These are phyloP conservation scores for Cordyceps sp. DNA, from an alignment of 2,329 filamentous ascomycete genomes.

Conservation along the genomic window DNA sequence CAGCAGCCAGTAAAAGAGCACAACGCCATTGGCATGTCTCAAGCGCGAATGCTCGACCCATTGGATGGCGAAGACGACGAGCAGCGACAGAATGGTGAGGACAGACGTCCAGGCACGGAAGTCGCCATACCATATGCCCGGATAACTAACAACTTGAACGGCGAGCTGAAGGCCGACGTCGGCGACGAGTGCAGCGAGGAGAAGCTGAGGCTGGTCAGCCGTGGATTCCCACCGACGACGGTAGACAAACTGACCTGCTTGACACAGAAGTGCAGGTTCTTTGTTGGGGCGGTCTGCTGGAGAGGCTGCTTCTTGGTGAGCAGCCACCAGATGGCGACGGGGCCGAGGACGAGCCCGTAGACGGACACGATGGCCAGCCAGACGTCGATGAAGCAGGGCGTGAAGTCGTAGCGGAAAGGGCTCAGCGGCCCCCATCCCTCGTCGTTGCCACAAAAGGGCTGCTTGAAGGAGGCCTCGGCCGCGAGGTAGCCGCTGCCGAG, in stretches of 20 bases:
- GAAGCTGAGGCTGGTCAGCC: conserved; percentile 15
- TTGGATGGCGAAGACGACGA: conserved; percentile 62
- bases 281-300: conserved; percentile 46
- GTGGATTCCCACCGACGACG: not conserved
- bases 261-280: conserved; percentile 83
- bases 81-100: conserved; percentile 53
- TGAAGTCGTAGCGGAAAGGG: conserved; percentile 78
- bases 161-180: conserved; percentile 56
- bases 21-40: conserved; percentile 72
- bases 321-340: conserved; percentile 65
- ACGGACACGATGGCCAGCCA: conserved; percentile 65
- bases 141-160: conserved; percentile 57
- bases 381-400: conserved; percentile 91
- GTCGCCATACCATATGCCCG: conserved; percentile 57
- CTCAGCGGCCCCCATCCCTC: conserved; percentile 96
- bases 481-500: conserved; percentile 45
- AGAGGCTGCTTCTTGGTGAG: conserved; percentile 47
- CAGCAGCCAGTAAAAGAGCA: conserved; percentile 83
- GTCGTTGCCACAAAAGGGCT: conserved; percentile 70
- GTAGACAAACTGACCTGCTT: conserved; percentile 50
- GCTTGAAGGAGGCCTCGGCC: conserved; percentile 26
- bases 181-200: conserved; percentile 51
- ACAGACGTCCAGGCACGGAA: conserved; percentile 76
- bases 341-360: conserved; percentile 65
- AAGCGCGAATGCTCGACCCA: conserved; percentile 75